phyloP scores from a whole-genome alignment of 495 filamentous ascomycete species.

The Schizothecium vesticola region DNA sequence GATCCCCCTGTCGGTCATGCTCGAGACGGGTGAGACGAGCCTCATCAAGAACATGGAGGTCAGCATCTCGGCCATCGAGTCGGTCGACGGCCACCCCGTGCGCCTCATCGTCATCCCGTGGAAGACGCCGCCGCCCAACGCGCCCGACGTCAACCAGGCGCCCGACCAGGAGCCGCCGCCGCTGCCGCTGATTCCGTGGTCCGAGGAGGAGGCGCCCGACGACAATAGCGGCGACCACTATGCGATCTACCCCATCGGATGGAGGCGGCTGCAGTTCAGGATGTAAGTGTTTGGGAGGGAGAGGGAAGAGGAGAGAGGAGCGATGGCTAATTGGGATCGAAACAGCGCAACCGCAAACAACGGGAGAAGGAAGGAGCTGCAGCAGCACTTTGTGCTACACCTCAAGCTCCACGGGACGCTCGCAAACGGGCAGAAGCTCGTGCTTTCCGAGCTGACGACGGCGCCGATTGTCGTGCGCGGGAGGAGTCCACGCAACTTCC shows the following conservation, averaged over 20 bases:
- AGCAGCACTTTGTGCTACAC: slow-evolving; percentile 75
- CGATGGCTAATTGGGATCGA: background rate
- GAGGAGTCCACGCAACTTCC: slow-evolving; percentile 74
- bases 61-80: slow-evolving; percentile 79
- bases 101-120: slow-evolving; percentile 92
- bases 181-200: slow-evolving; percentile 70
- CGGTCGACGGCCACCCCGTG: slow-evolving; percentile 81
- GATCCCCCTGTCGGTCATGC: slow-evolving; percentile 64
- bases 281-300: slow-evolving; percentile 43
- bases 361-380: slow-evolving; percentile 70
- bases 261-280: slow-evolving; percentile 85
- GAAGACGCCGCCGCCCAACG: slow-evolving; percentile 83
- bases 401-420: slow-evolving; percentile 69
- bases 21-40: slow-evolving; percentile 75
- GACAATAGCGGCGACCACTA: slow-evolving; percentile 55
- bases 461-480: slow-evolving; percentile 74
- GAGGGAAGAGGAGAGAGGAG: no score
- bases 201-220: slow-evolving; percentile 57
- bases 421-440: slow-evolving; percentile 60
- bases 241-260: slow-evolving; percentile 83
- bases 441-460: slow-evolving; percentile 66
- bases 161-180: slow-evolving; percentile 54
- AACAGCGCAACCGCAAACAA: slow-evolving; percentile 59
- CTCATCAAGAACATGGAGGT: slow-evolving; percentile 78
- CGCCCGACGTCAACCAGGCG: slow-evolving; percentile 50